Conservation (phyloP, 129 eudicot species). For the Ambrosia artemisiifolia region DNA sequence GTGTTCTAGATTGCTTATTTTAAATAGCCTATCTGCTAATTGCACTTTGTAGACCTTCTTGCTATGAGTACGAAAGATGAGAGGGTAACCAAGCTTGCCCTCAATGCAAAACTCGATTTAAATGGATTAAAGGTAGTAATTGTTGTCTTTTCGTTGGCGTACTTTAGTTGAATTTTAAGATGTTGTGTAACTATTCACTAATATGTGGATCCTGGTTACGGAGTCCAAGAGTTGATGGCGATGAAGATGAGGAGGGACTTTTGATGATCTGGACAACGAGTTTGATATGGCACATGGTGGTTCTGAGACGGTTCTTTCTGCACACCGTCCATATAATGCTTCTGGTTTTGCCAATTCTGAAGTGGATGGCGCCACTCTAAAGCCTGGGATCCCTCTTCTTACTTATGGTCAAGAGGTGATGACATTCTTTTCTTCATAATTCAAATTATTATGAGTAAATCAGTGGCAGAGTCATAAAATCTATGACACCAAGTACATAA, state of each 20-base stretch:
- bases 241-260: constrained; percentile 90
- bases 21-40: too few relatives aligned
- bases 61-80: too few relatives aligned
- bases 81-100: too few relatives aligned
- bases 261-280: constrained; percentile 86
- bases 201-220: constrained; percentile 41
- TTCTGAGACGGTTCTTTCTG: constrained; percentile 42
- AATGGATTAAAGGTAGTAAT: too few relatives aligned
- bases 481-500: not conserved
- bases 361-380: constrained; percentile 44
- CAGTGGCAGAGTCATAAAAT: not conserved
- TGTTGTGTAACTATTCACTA: not conserved
- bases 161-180: not conserved
- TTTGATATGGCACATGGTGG: constrained; percentile 50
- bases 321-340: constrained; percentile 42
- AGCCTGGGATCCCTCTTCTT: constrained; percentile 75
- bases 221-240: constrained; percentile 90
- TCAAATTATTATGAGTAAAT: not conserved
- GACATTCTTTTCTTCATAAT: not conserved
- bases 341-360: constrained; percentile 65
- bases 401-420: constrained; percentile 95
- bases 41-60: too few relatives aligned
- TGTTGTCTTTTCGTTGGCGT: too few relatives aligned
- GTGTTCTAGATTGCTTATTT: constrained; percentile 1
- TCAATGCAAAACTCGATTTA: too few relatives aligned